Percentiles rank a stretch among this genome's conserved stretches.
Conservation (phyloP, 176 grass and related monocot genomes). For the Oryza australiensis region DNA sequence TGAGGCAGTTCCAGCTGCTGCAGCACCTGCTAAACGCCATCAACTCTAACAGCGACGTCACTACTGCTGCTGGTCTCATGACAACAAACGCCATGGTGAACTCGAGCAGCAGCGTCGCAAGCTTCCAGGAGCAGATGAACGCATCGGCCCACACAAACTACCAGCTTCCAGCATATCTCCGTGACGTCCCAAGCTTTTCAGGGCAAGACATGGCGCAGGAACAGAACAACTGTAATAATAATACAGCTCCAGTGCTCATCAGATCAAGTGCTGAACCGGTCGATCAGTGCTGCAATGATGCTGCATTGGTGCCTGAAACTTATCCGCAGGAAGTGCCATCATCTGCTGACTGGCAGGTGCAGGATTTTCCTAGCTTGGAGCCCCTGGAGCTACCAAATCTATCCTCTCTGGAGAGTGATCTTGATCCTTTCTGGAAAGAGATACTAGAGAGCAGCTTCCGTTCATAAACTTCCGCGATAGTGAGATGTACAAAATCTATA, state of each 20-base stretch:
- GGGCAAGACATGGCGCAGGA: background rate
- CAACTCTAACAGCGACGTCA: background rate
- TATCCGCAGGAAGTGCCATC: background rate
- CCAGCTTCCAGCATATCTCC: background rate
- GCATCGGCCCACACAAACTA: background rate
- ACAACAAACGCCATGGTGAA: constrained; percentile 11
- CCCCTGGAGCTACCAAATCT: constrained; percentile 16
- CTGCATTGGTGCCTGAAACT: background rate
- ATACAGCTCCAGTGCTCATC: background rate
- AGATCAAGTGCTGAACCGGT: background rate
- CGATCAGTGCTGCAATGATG: background rate
- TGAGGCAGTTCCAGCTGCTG: constrained; percentile 42
- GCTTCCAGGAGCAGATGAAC: constrained; percentile 34
- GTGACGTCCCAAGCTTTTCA: background rate
- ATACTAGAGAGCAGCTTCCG: constrained; percentile 30
- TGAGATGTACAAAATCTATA: constrained; percentile 22
- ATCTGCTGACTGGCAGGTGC: background rate
- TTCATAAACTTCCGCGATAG: background rate
- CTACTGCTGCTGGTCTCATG: background rate
- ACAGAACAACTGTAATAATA: background rate
- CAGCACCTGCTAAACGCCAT: constrained; percentile 41
- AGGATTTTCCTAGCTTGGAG: constrained; percentile 30
- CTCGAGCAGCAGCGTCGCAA: background rate
- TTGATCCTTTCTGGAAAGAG: constrained; percentile 44
- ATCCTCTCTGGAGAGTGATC: constrained; percentile 36